Percentiles rank a stretch among this genome's conserved stretches.
Evolutionary conservation across 1,284 basidiomycete species (phyloP).

Genomic region (Pyrrhoderma lamaoense): DNA sequence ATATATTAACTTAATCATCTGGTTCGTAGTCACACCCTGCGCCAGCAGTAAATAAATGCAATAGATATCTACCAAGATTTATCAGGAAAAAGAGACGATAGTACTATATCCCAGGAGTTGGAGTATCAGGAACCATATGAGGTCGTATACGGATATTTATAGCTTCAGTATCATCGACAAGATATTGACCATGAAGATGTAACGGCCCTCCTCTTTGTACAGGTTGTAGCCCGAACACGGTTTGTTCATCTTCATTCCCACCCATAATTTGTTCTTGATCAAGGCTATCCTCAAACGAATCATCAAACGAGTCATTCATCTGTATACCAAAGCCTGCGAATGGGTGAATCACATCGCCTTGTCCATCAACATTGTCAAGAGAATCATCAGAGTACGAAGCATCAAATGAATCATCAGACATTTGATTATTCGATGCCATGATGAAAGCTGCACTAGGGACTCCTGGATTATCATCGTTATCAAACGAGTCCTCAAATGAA

Average conservation of each 20-base stretch:
- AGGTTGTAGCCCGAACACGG: slow-evolving; percentile 59
- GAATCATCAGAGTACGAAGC: slow-evolving; percentile 44
- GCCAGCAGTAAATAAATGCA: too few relatives aligned
- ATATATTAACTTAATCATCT: too few relatives aligned
- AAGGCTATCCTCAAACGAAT: slow-evolving; percentile 24
- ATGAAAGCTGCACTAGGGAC: slow-evolving; percentile 55
- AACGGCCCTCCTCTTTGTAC: slow-evolving; percentile 34
- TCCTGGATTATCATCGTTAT: slow-evolving; percentile 36
- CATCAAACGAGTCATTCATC: slow-evolving; percentile 25
- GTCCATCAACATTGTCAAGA: slow-evolving; percentile 27
- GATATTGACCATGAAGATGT: slow-evolving; percentile 49
- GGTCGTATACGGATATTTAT: slow-evolving; percentile 1
- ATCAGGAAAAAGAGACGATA: too few relatives aligned
- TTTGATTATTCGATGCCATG: slow-evolving; percentile 34
- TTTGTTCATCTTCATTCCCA: slow-evolving; percentile 44
- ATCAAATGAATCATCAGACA: slow-evolving; percentile 42
- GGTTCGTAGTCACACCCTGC: too few relatives aligned
- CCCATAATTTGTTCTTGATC: slow-evolving; percentile 27
- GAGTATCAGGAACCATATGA: slow-evolving; percentile 7
- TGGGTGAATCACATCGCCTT: slow-evolving; percentile 2
- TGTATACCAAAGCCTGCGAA: slow-evolving; percentile 6
- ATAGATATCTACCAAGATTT: too few relatives aligned
- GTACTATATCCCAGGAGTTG: slow-evolving; percentile 7
- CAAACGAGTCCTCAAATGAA: slow-evolving; percentile 12
- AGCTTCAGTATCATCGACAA: slow-evolving; percentile 54